Evolutionary conservation across 2,329 filamentous ascomycete genomes (phyloP).

Genomic region (Aspergillus sp.): DNA sequence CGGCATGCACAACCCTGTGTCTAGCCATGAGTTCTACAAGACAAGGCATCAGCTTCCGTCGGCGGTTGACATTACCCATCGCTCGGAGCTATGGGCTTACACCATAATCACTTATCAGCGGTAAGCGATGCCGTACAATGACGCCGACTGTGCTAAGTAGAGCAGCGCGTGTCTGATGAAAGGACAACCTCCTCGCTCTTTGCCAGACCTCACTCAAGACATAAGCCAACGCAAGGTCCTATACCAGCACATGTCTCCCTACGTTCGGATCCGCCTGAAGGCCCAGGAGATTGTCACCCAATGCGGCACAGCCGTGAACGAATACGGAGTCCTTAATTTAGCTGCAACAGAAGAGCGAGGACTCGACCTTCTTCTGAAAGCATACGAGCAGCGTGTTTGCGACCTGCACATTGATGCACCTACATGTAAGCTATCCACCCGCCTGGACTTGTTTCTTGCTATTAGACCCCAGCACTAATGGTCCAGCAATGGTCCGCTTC

Average conservation of each 20-base stretch:
- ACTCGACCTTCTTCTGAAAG: slow-evolving; percentile 37
- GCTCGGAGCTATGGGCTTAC: slow-evolving; percentile 43
- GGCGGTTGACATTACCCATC: slow-evolving; percentile 36
- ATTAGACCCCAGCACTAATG: neutral
- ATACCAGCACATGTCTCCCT: slow-evolving; percentile 34
- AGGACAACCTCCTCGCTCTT: slow-evolving; percentile 36
- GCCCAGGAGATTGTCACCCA: slow-evolving; percentile 38
- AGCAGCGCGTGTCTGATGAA: slow-evolving; percentile 38
- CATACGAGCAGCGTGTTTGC: slow-evolving; percentile 37
- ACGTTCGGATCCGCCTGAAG: slow-evolving; percentile 37
- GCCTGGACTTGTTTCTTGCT: neutral
- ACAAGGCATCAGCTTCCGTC: slow-evolving; percentile 30
- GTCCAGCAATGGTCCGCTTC: slow-evolving; percentile 33
- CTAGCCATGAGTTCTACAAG: slow-evolving; percentile 43
- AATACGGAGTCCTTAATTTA: slow-evolving; percentile 42
- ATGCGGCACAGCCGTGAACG: slow-evolving; percentile 36
- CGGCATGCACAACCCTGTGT: slow-evolving; percentile 43
- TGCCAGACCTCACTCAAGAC: slow-evolving; percentile 39
- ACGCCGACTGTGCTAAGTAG: neutral
- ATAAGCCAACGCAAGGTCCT: slow-evolving; percentile 33
- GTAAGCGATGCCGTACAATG: slow-evolving; percentile 19
- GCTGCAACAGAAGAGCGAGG: slow-evolving; percentile 38
- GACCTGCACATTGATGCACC: slow-evolving; percentile 35
- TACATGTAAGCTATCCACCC: slow-evolving; percentile 29
- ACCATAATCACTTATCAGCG: slow-evolving; percentile 42